Percentiles rank a stretch among this genome's conserved stretches.
phyloP scores from a whole-genome alignment of 257 asterid genomes.

The Ocimum tenuiflorum region DNA sequence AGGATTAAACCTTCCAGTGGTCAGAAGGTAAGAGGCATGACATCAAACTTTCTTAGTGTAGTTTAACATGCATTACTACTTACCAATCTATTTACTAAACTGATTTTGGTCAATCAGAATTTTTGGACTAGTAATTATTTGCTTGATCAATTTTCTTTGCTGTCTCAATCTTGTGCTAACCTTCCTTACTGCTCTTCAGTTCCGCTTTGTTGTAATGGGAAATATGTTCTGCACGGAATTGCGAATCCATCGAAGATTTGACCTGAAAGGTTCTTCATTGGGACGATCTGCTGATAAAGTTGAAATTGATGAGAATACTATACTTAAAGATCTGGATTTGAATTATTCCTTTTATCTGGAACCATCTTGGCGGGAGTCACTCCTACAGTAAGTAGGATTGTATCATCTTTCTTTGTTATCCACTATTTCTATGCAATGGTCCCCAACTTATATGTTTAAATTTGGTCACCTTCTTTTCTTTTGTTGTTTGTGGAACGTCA shows the following conservation, averaged over 20 bases:
- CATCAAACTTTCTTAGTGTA: neutral
- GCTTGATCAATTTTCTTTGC: constrained; percentile 3
- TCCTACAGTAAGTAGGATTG: constrained; percentile 57
- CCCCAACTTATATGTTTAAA: neutral
- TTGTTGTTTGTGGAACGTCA: no score
- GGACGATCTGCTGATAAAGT: constrained; percentile 94
- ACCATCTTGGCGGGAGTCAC: constrained; percentile 75
- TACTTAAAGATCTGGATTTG: constrained; percentile 92
- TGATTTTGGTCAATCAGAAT: no score
- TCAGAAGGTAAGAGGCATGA: constrained; percentile 60
- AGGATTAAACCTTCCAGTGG: constrained; percentile 95
- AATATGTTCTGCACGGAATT: constrained; percentile 96
- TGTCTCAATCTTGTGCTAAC: constrained; percentile 4
- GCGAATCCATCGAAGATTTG: constrained; percentile 89
- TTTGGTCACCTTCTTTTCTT: neutral
- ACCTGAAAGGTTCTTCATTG: constrained; percentile 87
- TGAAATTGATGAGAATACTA: constrained; percentile 85
- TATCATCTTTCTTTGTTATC: neutral
- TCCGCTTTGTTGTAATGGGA: constrained; percentile 95
- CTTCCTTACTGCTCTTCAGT: constrained; percentile 42
- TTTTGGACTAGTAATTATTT: neutral
- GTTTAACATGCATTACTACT: no score
- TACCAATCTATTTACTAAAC: no score
- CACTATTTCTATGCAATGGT: neutral
- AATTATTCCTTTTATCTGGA: constrained; percentile 90